Evolutionary conservation across 1,284 basidiomycete species (phyloP).

Genomic region (Ceratobasidium theobromae): DNA sequence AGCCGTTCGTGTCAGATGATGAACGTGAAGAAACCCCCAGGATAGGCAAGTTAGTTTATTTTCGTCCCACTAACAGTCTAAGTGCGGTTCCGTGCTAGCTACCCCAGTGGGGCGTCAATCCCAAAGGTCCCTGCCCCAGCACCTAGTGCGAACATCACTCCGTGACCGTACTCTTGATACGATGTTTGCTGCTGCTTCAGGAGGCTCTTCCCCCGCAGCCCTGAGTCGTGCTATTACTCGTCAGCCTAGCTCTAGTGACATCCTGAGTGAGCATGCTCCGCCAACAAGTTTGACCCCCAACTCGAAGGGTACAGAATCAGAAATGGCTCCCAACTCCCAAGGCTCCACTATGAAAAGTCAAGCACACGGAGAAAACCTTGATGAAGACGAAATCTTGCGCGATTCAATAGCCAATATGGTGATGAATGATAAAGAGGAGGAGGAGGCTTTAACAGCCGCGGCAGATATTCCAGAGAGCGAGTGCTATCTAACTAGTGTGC

Average conservation of each 20-base stretch:
- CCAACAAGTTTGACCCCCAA: slow-evolving; percentile 38
- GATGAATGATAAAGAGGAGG: slow-evolving; percentile 14
- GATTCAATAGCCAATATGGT: slow-evolving; percentile 29
- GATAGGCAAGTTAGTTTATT: slow-evolving; percentile 7
- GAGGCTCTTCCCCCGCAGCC: slow-evolving; percentile 5
- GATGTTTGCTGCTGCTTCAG: slow-evolving; percentile 58
- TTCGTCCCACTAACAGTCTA: neutral
- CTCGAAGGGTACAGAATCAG: slow-evolving; percentile 33
- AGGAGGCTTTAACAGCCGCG: slow-evolving; percentile 35
- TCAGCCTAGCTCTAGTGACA: slow-evolving; percentile 47
- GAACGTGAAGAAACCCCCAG: slow-evolving; percentile 5
- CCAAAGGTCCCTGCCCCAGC: slow-evolving; percentile 69
- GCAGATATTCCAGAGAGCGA: slow-evolving; percentile 60
- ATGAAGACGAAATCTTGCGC: slow-evolving; percentile 28
- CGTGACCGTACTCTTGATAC: slow-evolving; percentile 89
- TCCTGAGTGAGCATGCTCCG: neutral
- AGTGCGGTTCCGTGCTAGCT: slow-evolving; percentile 40
- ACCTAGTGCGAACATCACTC: slow-evolving; percentile 90
- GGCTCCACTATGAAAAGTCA: neutral
- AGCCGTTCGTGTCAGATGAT: neutral
- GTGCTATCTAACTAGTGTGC: slow-evolving; percentile 80
- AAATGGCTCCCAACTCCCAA: neutral
- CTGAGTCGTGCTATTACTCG: slow-evolving; percentile 40
- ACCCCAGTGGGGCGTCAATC: slow-evolving; percentile 43
- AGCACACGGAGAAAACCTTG: slow-evolving; percentile 6